A percentile compares a stretch with the other conserved stretches of the same genome.
Conservation (phyloP, 495 filamentous ascomycete species). For the Aspergillus sparsus region DNA sequence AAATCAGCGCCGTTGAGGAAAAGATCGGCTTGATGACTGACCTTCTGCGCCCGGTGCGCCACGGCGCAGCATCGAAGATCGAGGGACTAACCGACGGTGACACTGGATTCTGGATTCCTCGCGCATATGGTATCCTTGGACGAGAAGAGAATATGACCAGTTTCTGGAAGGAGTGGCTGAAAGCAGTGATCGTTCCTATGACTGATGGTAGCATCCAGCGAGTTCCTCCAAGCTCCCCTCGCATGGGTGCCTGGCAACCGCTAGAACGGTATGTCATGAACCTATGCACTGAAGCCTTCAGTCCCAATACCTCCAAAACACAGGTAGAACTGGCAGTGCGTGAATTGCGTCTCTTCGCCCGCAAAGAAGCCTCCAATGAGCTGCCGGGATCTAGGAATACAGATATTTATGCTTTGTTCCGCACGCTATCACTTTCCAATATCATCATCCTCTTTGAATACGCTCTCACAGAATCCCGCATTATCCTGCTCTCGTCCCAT, state of each 20-base stretch:
- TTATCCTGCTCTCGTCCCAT: slow-evolving; percentile 93
- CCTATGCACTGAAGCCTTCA: slow-evolving; percentile 91
- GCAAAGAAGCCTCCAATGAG: slow-evolving; percentile 93
- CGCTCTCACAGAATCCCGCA: slow-evolving; percentile 87
- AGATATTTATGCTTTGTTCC: slow-evolving; percentile 91
- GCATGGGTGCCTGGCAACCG: slow-evolving; percentile 94
- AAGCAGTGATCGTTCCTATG: slow-evolving; percentile 92
- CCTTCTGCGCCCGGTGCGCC: slow-evolving; percentile 85
- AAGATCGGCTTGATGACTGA: slow-evolving; percentile 97
- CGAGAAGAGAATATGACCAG: slow-evolving; percentile 78
- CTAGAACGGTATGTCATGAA: slow-evolving; percentile 97
- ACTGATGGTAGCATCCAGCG: slow-evolving; percentile 80
- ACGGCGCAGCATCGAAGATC: slow-evolving; percentile 94
- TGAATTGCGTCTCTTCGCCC: slow-evolving; percentile 86
- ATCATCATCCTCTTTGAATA: slow-evolving; percentile 93
- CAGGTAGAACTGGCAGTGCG: slow-evolving; percentile 92
- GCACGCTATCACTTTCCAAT: slow-evolving; percentile 83
- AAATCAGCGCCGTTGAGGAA: slow-evolving; percentile 94
- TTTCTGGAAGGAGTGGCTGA: slow-evolving; percentile 99
- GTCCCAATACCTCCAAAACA: slow-evolving; percentile 87
- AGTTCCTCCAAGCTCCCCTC: slow-evolving; percentile 84
- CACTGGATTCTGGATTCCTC: slow-evolving; percentile 94
- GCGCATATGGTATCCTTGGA: slow-evolving; percentile 90
- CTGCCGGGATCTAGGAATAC: slow-evolving; percentile 88
- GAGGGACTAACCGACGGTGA: slow-evolving; percentile 95